These are phyloP conservation scores for Dendrobium officinale DNA, from an alignment of 106 monocot genomes.

Conservation along the genomic window DNA sequence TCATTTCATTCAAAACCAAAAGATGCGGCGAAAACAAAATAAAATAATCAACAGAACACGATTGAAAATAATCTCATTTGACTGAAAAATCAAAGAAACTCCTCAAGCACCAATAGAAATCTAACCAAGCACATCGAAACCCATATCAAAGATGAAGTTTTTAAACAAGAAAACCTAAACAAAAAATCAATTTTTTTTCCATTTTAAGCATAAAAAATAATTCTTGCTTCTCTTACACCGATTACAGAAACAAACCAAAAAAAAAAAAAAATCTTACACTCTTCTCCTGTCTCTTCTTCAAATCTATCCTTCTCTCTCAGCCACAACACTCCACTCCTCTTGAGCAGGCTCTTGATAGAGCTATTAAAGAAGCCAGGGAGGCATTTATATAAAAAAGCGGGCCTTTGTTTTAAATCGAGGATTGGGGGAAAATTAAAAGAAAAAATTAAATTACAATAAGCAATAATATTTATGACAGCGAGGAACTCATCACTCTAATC, in stretches of 20 bases:
- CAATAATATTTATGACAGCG: neutral
- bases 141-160: neutral
- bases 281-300: neutral
- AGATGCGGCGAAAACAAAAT: neutral
- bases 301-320: neutral
- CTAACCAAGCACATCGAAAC: neutral
- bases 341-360: neutral
- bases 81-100: neutral
- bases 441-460: neutral
- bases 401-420: slow-evolving; percentile 2
- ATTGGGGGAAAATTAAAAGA: neutral
- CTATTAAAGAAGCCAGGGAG: neutral
- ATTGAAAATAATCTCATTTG: neutral
- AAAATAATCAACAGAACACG: neutral
- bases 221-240: neutral
- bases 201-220: neutral
- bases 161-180: slow-evolving; percentile 3
- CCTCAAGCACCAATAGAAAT: neutral
- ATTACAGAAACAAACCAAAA: neutral
- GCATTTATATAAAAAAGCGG: slow-evolving; percentile 2
- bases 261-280: neutral
- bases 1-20: neutral
- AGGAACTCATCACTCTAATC: neutral
- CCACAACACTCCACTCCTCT: neutral
- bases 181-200: neutral